phyloP scores from a whole-genome alignment of 257 asterid genomes.

The Solanum ahanhuiri region DNA sequence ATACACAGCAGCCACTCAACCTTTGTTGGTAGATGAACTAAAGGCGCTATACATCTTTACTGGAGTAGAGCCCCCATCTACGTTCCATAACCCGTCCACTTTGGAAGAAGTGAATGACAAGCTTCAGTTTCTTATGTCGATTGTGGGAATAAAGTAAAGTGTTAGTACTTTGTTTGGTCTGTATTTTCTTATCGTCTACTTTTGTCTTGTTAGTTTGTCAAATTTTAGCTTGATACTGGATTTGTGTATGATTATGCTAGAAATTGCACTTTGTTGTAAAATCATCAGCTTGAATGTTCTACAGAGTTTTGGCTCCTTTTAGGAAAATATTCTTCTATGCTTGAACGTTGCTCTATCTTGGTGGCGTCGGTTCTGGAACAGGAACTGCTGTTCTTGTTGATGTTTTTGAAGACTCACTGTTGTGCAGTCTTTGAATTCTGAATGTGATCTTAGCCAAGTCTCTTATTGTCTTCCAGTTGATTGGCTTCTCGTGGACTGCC shows the following conservation, averaged over 20 bases:
- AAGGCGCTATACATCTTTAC: slow-evolving; percentile 56
- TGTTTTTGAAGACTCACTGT: not conserved
- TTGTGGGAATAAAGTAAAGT: slow-evolving; percentile 50
- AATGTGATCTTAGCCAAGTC: not conserved
- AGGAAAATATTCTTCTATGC: not conserved
- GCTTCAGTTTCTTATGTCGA: slow-evolving; percentile 62
- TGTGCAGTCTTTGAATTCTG: not conserved
- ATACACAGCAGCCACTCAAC: slow-evolving; percentile 25
- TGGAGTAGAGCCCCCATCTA: slow-evolving; percentile 63
- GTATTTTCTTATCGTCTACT: not conserved
- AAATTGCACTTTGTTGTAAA: not conserved
- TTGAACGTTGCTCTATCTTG: not conserved
- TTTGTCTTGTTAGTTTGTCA: not conserved
- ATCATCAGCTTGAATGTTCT: not conserved
- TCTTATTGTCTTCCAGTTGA: not conserved
- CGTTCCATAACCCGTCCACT: not conserved
- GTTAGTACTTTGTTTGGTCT: not conserved
- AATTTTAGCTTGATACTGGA: not conserved
- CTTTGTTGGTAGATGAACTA: slow-evolving; percentile 39
- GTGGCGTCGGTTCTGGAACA: not conserved
- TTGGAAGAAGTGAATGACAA: slow-evolving; percentile 26
- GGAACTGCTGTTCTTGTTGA: not conserved
- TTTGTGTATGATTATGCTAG: not conserved
- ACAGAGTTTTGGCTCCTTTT: not conserved
- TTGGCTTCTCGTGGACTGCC: not conserved